Conservation (phyloP, 2,329 filamentous ascomycete species). For the Scytalidium lignicola region DNA sequence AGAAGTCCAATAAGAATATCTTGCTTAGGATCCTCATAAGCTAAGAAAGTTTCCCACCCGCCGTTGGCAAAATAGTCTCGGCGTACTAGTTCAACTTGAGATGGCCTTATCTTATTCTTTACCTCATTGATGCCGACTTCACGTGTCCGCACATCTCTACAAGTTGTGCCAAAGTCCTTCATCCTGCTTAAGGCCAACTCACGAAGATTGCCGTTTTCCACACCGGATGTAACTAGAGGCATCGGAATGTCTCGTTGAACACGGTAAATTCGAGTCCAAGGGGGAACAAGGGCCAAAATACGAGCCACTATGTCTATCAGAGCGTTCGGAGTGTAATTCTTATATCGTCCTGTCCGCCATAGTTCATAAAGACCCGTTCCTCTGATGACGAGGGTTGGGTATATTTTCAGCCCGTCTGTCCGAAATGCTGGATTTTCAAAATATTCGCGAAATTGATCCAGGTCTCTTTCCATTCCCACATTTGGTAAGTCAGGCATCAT, state of each 20-base stretch:
- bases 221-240: constrained; percentile 96
- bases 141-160: constrained; percentile 90
- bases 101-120: constrained; percentile 96
- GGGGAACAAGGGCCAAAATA: constrained; percentile 90
- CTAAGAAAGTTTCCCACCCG: constrained; percentile 97
- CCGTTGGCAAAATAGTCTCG: constrained; percentile 93
- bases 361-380: constrained; percentile 95
- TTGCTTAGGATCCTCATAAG: constrained; percentile 97
- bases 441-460: constrained; percentile 96
- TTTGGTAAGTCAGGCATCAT: constrained; percentile 99
- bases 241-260: constrained; percentile 99
- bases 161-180: constrained; percentile 98
- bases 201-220: constrained; percentile 94
- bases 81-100: constrained; percentile 90
- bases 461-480: constrained; percentile 94
- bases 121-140: constrained; percentile 99
- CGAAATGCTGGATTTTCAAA: constrained; percentile 95
- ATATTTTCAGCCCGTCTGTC: constrained; percentile 96
- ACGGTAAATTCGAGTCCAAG: constrained; percentile 97
- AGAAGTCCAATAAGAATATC: constrained; percentile 93
- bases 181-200: constrained; percentile 93
- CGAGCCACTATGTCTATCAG: constrained; percentile 92
- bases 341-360: constrained; percentile 94
- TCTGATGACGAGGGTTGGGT: constrained; percentile 93
- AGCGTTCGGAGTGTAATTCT: constrained; percentile 97